phyloP scores from a whole-genome alignment of 495 filamentous ascomycete species.

The Xylona heveae region DNA sequence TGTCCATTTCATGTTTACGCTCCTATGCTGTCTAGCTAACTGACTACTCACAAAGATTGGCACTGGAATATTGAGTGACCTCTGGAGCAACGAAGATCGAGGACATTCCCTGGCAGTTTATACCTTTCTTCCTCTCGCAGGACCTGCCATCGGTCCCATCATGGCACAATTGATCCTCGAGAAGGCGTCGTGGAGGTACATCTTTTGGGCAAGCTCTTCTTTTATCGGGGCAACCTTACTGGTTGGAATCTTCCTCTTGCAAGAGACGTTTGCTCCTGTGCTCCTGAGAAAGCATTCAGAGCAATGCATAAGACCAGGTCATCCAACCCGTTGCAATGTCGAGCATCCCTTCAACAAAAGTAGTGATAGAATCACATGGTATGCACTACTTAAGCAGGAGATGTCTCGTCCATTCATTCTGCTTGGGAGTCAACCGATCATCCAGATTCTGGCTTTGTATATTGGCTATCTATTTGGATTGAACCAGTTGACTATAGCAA shows the following conservation, averaged over 20 bases:
- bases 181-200: conserved; percentile 50
- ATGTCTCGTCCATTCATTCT: conserved; percentile 25
- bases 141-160: conserved; percentile 43
- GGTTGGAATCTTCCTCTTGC: conserved; percentile 42
- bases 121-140: conserved; percentile 40
- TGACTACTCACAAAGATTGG: no score
- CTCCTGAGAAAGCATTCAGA: conserved; percentile 34
- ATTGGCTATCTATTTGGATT: conserved; percentile 52
- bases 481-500: conserved; percentile 49
- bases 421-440: conserved; percentile 29
- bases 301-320: conserved; percentile 34
- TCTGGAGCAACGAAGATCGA: conserved; percentile 39
- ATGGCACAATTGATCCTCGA: conserved; percentile 44
- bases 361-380: conserved; percentile 9
- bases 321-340: no score
- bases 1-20: no score
- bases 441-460: conserved; percentile 31
- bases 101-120: conserved; percentile 44
- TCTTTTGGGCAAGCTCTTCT: conserved; percentile 42
- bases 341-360: conserved; percentile 26
- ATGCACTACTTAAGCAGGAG: conserved; percentile 5
- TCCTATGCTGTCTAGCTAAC: no score
- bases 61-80: conserved; percentile 29
- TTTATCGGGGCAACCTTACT: conserved; percentile 37
- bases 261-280: conserved; percentile 47